Evolutionary conservation across 257 asterid genomes (phyloP).

Genomic region (Solanum rostratum): DNA sequence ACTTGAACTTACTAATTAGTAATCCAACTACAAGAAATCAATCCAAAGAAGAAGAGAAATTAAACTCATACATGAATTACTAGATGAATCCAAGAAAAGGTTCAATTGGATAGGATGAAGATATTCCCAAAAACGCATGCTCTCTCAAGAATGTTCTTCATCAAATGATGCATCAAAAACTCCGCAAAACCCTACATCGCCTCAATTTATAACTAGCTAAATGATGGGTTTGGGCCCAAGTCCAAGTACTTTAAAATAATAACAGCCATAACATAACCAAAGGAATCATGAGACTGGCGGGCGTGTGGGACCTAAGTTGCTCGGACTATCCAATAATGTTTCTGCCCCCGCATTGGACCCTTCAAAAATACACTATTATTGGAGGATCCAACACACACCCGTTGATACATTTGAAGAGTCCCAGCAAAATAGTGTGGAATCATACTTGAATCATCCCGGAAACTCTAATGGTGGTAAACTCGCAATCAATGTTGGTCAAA

Average conservation of each 20-base stretch:
- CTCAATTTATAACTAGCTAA: background rate
- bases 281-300: background rate
- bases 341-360: too few species aligned
- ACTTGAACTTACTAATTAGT: background rate
- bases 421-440: background rate
- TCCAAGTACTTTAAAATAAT: background rate
- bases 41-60: background rate
- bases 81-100: background rate
- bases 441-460: background rate
- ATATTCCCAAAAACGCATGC: background rate
- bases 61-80: background rate
- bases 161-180: background rate
- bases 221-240: background rate
- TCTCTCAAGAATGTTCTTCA: background rate
- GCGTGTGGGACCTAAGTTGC: background rate
- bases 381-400: too few species aligned
- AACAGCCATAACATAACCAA: background rate
- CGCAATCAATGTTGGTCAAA: background rate
- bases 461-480: background rate
- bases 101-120: background rate
- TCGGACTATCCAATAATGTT: too few species aligned
- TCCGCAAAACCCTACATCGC: background rate
- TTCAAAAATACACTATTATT: too few species aligned
- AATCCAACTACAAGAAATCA: background rate
- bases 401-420: too few species aligned